Percentiles rank a stretch among this genome's conserved stretches.
phyloP scores from a whole-genome alignment of 495 filamentous ascomycete genomes.

The Lasiosphaeria ovina region DNA sequence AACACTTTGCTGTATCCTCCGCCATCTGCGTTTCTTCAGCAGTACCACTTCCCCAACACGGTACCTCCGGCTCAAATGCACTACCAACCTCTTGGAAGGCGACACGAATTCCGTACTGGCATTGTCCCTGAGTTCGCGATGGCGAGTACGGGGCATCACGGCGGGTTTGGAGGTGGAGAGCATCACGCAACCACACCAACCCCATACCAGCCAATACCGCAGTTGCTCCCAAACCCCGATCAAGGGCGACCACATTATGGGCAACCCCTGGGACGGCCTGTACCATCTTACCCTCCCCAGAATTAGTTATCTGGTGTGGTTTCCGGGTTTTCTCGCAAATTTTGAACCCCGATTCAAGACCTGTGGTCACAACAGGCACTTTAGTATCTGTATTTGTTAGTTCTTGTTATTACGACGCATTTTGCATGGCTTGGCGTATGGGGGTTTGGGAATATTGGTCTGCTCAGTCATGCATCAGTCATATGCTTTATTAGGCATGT shows the following conservation, averaged over 20 bases:
- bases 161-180: slow-evolving; percentile 5
- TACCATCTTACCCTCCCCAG: slow-evolving; percentile 6
- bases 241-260: slow-evolving; percentile 14
- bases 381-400: background rate
- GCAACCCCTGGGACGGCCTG: background rate
- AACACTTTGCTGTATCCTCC: slow-evolving; percentile 88
- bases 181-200: slow-evolving; percentile 12
- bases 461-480: too few relatives aligned
- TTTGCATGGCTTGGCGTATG: background rate
- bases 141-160: slow-evolving; percentile 15
- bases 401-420: background rate
- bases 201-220: slow-evolving; percentile 5
- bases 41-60: slow-evolving; percentile 57
- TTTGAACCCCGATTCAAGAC: background rate
- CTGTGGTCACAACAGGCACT: background rate
- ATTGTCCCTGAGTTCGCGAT: slow-evolving; percentile 69
- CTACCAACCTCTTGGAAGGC: slow-evolving; percentile 84
- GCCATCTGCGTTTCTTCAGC: slow-evolving; percentile 73
- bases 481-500: too few relatives aligned
- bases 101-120: slow-evolving; percentile 74
- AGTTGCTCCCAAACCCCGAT: slow-evolving; percentile 21
- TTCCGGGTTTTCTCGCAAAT: background rate
- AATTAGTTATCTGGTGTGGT: background rate
- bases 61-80: slow-evolving; percentile 77
- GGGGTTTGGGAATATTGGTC: too few relatives aligned